Percentiles rank a stretch among this genome's conserved stretches.
phyloP scores from a whole-genome alignment of 2,329 filamentous ascomycete species.

The Apiospora hydei region DNA sequence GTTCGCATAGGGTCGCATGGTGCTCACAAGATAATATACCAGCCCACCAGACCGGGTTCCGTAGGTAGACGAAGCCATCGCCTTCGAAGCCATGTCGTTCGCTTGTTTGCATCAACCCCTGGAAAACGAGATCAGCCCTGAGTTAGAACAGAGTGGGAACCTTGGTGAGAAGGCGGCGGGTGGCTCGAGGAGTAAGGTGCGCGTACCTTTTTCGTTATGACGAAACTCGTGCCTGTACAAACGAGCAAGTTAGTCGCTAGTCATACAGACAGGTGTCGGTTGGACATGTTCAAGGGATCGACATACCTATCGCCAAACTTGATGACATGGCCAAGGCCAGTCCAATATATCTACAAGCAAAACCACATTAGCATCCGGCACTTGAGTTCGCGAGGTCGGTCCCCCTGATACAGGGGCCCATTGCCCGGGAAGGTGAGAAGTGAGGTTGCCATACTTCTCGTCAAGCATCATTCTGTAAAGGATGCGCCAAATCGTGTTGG shows the following conservation, averaged over 20 bases:
- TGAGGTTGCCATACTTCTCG: slow-evolving; percentile 50
- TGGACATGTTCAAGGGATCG: slow-evolving; percentile 10
- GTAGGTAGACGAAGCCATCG: slow-evolving; percentile 92
- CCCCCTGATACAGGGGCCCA: slow-evolving; percentile 14
- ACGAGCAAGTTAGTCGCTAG: slow-evolving; percentile 27
- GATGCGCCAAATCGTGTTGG: slow-evolving; percentile 24
- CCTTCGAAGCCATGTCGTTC: slow-evolving; percentile 95
- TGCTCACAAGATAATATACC: slow-evolving; percentile 85
- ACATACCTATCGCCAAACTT: slow-evolving; percentile 77
- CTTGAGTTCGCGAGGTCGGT: not conserved
- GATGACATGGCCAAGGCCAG: slow-evolving; percentile 77
- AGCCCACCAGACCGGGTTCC: slow-evolving; percentile 96
- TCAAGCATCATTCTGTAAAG: slow-evolving; percentile 50
- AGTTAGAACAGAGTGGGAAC: not conserved
- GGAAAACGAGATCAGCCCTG: slow-evolving; percentile 20
- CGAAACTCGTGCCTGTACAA: slow-evolving; percentile 84
- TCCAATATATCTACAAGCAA: slow-evolving; percentile 71
- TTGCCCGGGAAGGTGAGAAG: not conserved
- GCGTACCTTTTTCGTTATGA: slow-evolving; percentile 95
- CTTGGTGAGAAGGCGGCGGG: not conserved
- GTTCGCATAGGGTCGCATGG: slow-evolving; percentile 25
- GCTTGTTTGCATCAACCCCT: slow-evolving; percentile 90
- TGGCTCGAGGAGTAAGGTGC: slow-evolving; percentile 25
- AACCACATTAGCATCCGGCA: slow-evolving; percentile 40
- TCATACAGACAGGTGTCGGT: slow-evolving; percentile 23